A percentile compares a stretch with the other conserved stretches of the same genome.
Evolutionary conservation across 2,329 filamentous ascomycete genomes (phyloP).

Genomic region (Aspergillus hortae): DNA sequence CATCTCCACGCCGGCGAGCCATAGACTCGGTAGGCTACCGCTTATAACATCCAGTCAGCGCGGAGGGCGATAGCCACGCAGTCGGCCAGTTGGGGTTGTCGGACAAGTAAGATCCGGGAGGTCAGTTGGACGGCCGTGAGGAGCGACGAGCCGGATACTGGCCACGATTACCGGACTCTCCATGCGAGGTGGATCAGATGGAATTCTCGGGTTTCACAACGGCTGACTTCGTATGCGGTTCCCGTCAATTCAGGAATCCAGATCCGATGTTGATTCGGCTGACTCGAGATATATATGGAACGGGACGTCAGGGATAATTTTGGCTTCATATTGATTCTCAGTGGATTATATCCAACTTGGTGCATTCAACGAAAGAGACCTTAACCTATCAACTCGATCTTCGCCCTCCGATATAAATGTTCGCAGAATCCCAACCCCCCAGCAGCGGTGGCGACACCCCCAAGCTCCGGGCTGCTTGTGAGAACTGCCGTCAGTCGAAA

Average conservation of each 20-base stretch:
- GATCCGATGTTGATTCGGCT: constrained; percentile 19
- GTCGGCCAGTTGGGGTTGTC: constrained; percentile 15
- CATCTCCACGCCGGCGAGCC: constrained; percentile 6
- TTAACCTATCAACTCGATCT: too few species aligned
- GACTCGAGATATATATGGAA: neutral
- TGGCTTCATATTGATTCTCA: too few species aligned
- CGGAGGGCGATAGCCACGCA: constrained; percentile 14
- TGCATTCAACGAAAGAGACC: neutral
- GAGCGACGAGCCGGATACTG: constrained; percentile 8
- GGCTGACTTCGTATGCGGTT: constrained; percentile 35
- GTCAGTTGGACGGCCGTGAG: constrained; percentile 18
- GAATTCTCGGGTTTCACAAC: constrained; percentile 34
- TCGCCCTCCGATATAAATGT: constrained; percentile 17
- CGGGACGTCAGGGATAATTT: neutral
- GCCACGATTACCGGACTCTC: constrained; percentile 13
- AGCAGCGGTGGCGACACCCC: constrained; percentile 26
- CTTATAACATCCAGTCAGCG: constrained; percentile 12
- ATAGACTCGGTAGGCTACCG: constrained; percentile 4
- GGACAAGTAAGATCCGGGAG: constrained; percentile 16
- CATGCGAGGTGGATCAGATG: constrained; percentile 35
- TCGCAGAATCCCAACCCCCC: constrained; percentile 19
- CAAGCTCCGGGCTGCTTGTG: constrained; percentile 37
- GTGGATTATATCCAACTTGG: too few species aligned
- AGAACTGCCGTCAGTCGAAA: constrained; percentile 39
- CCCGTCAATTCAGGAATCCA: constrained; percentile 26